A percentile compares a stretch with the other conserved stretches of the same genome.
Evolutionary conservation across 2,329 filamentous ascomycete species (phyloP).

Genomic region (Monosporascus sp.): DNA sequence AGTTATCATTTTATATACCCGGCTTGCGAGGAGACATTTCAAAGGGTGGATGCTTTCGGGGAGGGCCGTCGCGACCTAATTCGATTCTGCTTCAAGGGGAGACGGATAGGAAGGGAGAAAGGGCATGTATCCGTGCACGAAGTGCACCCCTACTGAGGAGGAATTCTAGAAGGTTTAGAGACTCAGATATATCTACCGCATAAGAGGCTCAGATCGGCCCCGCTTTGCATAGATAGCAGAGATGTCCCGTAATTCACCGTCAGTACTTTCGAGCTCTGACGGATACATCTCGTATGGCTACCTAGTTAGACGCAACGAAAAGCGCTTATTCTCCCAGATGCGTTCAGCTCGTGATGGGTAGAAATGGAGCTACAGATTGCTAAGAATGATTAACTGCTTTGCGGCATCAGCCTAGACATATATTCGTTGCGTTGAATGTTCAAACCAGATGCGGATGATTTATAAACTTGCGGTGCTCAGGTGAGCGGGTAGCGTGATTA

Average conservation of each 20-base stretch:
- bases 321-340: not conserved
- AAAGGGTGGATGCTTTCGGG: slow-evolving; percentile 22
- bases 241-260: not conserved
- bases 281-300: not conserved
- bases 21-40: slow-evolving; percentile 27
- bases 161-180: slow-evolving; percentile 7
- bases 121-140: slow-evolving; percentile 15
- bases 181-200: not conserved
- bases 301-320: not conserved
- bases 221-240: not conserved
- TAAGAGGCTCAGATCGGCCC: not conserved
- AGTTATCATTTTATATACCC: slow-evolving; percentile 38
- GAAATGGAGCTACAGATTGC: too few relatives aligned
- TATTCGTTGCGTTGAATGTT: too few relatives aligned
- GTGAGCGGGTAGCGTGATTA: too few relatives aligned
- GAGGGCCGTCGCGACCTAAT: slow-evolving; percentile 24
- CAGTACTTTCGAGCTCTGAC: not conserved
- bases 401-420: too few relatives aligned
- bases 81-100: slow-evolving; percentile 14
- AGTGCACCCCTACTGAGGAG: slow-evolving; percentile 14
- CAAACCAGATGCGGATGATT: too few relatives aligned
- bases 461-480: too few relatives aligned
- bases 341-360: not conserved
- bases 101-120: slow-evolving; percentile 5
- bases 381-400: too few relatives aligned